phyloP scores from a whole-genome alignment of 805 yeast genomes.

The Blastobotrys parvus region DNA sequence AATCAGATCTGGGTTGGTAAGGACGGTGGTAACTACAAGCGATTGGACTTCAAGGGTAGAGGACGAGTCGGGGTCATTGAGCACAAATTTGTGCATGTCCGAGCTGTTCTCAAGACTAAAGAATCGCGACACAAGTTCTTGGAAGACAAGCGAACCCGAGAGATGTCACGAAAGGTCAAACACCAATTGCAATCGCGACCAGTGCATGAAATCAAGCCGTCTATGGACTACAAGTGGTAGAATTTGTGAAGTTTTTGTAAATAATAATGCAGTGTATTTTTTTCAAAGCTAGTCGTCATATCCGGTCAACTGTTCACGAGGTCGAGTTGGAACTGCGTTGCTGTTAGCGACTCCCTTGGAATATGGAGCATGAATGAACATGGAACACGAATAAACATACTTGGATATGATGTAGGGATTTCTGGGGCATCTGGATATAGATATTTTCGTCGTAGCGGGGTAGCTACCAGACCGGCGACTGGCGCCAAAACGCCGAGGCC shows the following conservation, averaged over 20 bases:
- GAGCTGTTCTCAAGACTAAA: slow-evolving; percentile 63
- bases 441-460: slow-evolving; percentile 64
- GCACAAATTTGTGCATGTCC: slow-evolving; percentile 73
- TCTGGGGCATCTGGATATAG: slow-evolving; percentile 58
- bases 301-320: slow-evolving; percentile 26
- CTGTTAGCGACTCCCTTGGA: slow-evolving; percentile 12
- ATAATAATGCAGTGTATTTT: neutral
- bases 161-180: slow-evolving; percentile 36
- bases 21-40: slow-evolving; percentile 66
- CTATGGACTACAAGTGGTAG: slow-evolving; percentile 31
- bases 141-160: slow-evolving; percentile 38
- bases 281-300: slow-evolving; percentile 29
- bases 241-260: neutral
- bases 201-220: slow-evolving; percentile 28
- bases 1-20: slow-evolving; percentile 87
- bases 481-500: slow-evolving; percentile 64
- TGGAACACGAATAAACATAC: slow-evolving; percentile 37
- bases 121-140: slow-evolving; percentile 48
- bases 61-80: slow-evolving; percentile 76
- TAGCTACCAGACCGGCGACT: slow-evolving; percentile 44
- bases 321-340: slow-evolving; percentile 22
- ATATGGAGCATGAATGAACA: neutral
- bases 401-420: slow-evolving; percentile 45
- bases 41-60: slow-evolving; percentile 80
- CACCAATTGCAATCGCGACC: slow-evolving; percentile 32